Evolutionary conservation across 352 stramenopile genomes (phyloP).

Genomic region (Pythium grandisporangium): DNA sequence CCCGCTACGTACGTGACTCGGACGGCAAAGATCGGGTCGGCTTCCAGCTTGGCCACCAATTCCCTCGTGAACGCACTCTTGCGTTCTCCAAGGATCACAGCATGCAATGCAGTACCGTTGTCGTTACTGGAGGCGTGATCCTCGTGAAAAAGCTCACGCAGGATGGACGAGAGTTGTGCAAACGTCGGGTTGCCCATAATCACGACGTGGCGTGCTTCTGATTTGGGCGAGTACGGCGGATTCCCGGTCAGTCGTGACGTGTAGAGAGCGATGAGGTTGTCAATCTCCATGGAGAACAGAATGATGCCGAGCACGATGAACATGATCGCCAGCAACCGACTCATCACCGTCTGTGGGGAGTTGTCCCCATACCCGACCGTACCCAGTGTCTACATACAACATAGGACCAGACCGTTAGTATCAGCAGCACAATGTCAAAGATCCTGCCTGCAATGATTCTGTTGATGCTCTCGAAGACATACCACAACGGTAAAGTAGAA

Average conservation of each 20-base stretch:
- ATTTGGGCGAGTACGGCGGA: constrained; percentile 59
- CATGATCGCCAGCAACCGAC: constrained; percentile 74
- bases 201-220: constrained; percentile 59
- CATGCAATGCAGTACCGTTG: constrained; percentile 29
- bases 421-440: too few relatives aligned
- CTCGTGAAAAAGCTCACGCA: constrained; percentile 84
- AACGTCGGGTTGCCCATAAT: constrained; percentile 83
- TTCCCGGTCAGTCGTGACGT: constrained; percentile 76
- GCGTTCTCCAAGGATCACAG: constrained; percentile 58
- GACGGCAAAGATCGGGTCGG: constrained; percentile 68
- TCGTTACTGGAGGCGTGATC: constrained; percentile 55
- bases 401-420: too few relatives aligned
- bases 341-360: constrained; percentile 71
- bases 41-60: constrained; percentile 62
- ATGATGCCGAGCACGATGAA: constrained; percentile 86
- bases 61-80: constrained; percentile 67
- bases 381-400: constrained; percentile 54
- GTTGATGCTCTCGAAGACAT: constrained; percentile 12
- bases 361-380: constrained; percentile 87
- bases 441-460: too few relatives aligned
- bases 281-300: constrained; percentile 84
- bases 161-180: constrained; percentile 67
- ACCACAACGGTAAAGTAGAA: constrained; percentile 86
- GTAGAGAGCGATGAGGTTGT: constrained; percentile 83
- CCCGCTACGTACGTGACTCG: constrained; percentile 78